Evolutionary conservation across 805 yeast genomes (phyloP), one percentile per base, ranked within the genome.

Genomic region (Candida ipomoeae): DNA sequence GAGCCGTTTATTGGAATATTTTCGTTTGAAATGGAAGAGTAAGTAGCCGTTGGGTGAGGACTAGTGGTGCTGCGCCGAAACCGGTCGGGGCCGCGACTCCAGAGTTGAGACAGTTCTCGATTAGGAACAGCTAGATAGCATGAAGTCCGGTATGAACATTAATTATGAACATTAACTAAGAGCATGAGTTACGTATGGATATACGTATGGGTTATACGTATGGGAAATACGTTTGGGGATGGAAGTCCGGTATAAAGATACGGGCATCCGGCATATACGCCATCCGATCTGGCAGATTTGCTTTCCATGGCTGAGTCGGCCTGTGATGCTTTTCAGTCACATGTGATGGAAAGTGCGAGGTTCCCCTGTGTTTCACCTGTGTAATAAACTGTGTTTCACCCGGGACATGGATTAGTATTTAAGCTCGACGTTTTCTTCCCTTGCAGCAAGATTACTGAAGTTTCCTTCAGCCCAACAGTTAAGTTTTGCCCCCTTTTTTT

Each of bases 1-100:
- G 81, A 77, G 55, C 82, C 83, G 4, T 79, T 78, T 52, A 78
- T 79, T 40, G 83, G 83, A 1, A 78, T 79, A 11, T 77, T 79
- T 54, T 75, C 77, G 39, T 79, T 79, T 58, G 83, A 79, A 53
- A 63, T 66, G 52, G 77, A 72, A 50, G 72, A 67, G 44, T 66
- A 59, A 18, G 40, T 18, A 5, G 29, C 29, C 10, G 34, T 38
- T n/a, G 17, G 11, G 38, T 17, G 11, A 26, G 29, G 29, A 8
- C 11, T 26, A 26, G 29, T 26, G 29, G 5, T 26, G 29, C 29
- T 26, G 29, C 29, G 29, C 29, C 29, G 11, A 26, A 26, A 26
- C 29, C 13, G 29, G 29, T 26, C 11, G 11, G 29, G 8, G 29
- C 29, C 29, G 29, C 29, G 29, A 26, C 11, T 8, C 11, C 29